Evolutionary conservation across 2,329 filamentous ascomycete genomes (phyloP).

Genomic region (Colletotrichum orchidophilum): DNA sequence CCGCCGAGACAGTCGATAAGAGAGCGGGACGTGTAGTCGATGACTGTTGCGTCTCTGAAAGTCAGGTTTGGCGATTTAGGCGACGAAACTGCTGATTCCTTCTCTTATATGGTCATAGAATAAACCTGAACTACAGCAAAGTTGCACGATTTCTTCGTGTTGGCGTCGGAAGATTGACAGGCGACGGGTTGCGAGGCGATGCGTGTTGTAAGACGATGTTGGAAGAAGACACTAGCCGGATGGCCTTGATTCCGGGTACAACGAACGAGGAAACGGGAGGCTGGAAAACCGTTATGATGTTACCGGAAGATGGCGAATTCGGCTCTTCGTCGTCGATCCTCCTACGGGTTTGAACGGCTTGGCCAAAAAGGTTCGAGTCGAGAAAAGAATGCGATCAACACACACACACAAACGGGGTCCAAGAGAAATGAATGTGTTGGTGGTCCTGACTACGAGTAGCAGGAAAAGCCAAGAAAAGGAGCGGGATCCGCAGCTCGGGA

Average conservation of each 20-base stretch:
- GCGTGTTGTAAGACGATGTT: constrained; percentile 26
- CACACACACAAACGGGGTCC: constrained; percentile 25
- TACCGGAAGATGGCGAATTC: background rate
- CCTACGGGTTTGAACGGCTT: constrained; percentile 4
- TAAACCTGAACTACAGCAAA: background rate
- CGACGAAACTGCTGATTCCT: background rate
- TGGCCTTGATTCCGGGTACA: background rate
- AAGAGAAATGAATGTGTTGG: constrained; percentile 28
- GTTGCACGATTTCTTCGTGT: background rate
- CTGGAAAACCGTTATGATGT: background rate
- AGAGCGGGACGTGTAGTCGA: background rate
- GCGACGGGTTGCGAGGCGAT: constrained; percentile 5
- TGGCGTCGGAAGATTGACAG: background rate
- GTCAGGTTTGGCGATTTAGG: background rate
- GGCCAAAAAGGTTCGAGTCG: constrained; percentile 2
- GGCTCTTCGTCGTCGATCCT: constrained; percentile 1
- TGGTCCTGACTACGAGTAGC: background rate
- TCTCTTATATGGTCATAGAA: background rate
- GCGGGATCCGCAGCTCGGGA: constrained; percentile 17
- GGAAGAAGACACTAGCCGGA: constrained; percentile 2
- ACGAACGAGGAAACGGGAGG: background rate
- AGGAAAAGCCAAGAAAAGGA: constrained; percentile 29
- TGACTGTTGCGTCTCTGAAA: background rate
- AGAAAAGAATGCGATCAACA: constrained; percentile 36
- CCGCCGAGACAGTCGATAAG: background rate